Base-by-base conservation (phyloP, 768 basidiomycete genomes). In the Serendipita vermifera region DNA sequence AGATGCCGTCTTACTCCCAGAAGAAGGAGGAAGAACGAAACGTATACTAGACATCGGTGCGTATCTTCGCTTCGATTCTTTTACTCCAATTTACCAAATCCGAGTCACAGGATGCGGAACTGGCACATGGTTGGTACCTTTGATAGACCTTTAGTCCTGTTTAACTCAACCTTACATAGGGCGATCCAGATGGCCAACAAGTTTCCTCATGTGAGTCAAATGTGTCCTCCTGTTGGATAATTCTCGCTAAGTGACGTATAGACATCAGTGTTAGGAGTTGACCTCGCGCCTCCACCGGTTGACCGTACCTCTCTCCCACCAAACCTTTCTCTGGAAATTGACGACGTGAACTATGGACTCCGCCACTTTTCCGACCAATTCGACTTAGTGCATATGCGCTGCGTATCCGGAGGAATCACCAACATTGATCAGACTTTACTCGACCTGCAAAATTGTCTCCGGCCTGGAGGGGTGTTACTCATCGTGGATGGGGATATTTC, bases 301-400 rank as follows among this genome's bases (percentile, higher is more conserved):
- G 46, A 51, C 24, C 15, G 15, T 29, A 43, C 41, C 22, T 41
- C 15, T n/a, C 29, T 51, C 2, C 46, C 46, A 24, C 46, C 46
- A 51, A 51, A 51, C 24, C 46, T 51, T 11, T 51, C 46, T 20
- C 32, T 51, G 26, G 46, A 51, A 29, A 51, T 51, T 26, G 46
- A 51, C 46, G 46, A 51, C 29, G 22, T 51, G 15, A 51, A 51
- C 46, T 31, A 27, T n/a, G 46, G 46, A 5, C 46, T 51, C 9
- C 9, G 7, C n/a, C 46, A 51, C 46, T 26, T 51, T 26, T 7
- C 9, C n/a, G 27, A 51, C 29, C 29, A 20, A 11, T 51, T 51
- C 29, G 46, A 51, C 46, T n/a, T 51, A 4, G 22, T 51, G 9
- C 46, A 51, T 51, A 51, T 51, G 46, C 11, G 46, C 9, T 51